Percentiles rank a stretch among this genome's conserved stretches.
Conservation (phyloP, 1,284 basidiomycete genomes). For the Peniophora sp. region DNA sequence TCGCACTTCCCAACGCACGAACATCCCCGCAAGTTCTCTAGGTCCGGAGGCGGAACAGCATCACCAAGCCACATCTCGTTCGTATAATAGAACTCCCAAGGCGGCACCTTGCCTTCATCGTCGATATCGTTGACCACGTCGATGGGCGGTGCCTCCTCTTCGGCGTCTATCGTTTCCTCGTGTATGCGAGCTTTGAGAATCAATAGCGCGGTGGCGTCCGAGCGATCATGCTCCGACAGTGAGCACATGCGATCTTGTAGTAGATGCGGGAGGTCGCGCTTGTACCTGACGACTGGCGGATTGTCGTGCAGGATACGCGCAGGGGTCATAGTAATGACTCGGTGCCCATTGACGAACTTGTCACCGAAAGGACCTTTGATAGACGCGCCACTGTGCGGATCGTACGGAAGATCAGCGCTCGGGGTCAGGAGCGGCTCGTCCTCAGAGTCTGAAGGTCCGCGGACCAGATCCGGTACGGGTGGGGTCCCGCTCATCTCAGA, state of each 20-base stretch:
- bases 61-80: conserved; percentile 54
- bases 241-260: conserved; percentile 24
- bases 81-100: conserved; percentile 68
- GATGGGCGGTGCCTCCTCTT: conserved; percentile 60
- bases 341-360: conserved; percentile 3
- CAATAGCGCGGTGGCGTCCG: conserved; percentile 17
- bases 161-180: conserved; percentile 35
- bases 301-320: conserved; percentile 11
- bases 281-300: conserved; percentile 10
- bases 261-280: conserved; percentile 22
- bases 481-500: no score
- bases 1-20: conserved; percentile 68
- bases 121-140: conserved; percentile 59
- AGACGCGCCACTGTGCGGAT: neutral
- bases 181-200: conserved; percentile 23
- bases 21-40: conserved; percentile 54
- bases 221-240: conserved; percentile 12
- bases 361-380: conserved; percentile 1
- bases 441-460: no score
- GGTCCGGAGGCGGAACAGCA: conserved; percentile 60
- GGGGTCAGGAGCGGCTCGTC: neutral
- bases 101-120: conserved; percentile 48
- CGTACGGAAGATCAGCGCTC: neutral
- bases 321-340: conserved; percentile 7
- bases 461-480: no score